phyloP scores from a whole-genome alignment of 495 filamentous ascomycete genomes.

The Penicillium parvum region DNA sequence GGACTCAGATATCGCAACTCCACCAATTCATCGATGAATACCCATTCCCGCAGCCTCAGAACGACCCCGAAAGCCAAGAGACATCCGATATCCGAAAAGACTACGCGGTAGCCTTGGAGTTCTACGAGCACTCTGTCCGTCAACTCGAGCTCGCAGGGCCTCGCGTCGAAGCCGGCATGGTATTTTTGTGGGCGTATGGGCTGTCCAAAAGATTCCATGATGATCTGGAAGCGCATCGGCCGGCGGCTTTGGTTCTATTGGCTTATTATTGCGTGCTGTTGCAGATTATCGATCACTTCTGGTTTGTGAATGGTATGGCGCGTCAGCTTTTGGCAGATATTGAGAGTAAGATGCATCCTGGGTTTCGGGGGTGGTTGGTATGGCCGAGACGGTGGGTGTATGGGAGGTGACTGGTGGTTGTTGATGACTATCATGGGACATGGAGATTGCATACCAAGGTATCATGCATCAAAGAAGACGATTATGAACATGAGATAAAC shows the following conservation, averaged over 20 bases:
- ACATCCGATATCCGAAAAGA: constrained; percentile 6
- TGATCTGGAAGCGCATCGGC: constrained; percentile 38
- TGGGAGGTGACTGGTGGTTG: neutral
- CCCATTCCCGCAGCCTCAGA: constrained; percentile 6
- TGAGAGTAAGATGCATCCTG: constrained; percentile 14
- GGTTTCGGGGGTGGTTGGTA: constrained; percentile 18
- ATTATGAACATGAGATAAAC: too few relatives aligned
- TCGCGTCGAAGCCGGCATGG: constrained; percentile 18
- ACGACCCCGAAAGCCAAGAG: constrained; percentile 4
- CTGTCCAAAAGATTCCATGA: constrained; percentile 41
- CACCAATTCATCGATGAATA: constrained; percentile 19
- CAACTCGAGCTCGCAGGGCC: constrained; percentile 19
- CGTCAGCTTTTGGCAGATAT: constrained; percentile 20
- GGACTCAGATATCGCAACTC: constrained; percentile 11
- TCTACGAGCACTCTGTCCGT: constrained; percentile 9
- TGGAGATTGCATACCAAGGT: too few relatives aligned
- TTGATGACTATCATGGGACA: neutral
- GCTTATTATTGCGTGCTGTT: constrained; percentile 40
- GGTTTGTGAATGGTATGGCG: constrained; percentile 37
- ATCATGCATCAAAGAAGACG: too few relatives aligned
- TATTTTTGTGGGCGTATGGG: constrained; percentile 37
- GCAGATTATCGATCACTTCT: constrained; percentile 33
- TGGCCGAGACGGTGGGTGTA: constrained; percentile 22
- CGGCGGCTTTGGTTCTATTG: constrained; percentile 44
- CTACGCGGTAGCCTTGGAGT: constrained; percentile 15